These are phyloP conservation scores for Coelastrella sp. DNA, from an alignment of 139 green algal genomes.

Conservation along the genomic window DNA sequence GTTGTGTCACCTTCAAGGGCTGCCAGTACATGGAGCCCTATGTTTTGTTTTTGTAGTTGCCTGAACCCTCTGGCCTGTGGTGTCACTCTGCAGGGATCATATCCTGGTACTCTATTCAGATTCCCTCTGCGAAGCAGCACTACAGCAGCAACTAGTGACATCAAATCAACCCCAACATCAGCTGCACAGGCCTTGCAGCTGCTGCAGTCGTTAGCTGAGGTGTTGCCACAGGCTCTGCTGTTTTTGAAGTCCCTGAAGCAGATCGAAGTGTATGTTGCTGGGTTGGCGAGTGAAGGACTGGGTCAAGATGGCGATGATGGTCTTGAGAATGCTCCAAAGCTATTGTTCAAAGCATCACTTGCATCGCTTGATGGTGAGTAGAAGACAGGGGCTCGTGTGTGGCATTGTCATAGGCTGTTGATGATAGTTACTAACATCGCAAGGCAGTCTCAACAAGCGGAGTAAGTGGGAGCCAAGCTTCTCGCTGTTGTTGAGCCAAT, in stretches of 20 bases:
- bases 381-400: background rate
- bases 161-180: conserved; percentile 62
- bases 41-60: too few species aligned
- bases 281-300: too few species aligned
- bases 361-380: conserved; percentile 19
- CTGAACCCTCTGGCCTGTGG: too few species aligned
- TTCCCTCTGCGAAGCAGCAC: conserved; percentile 76
- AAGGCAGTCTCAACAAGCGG: too few species aligned
- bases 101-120: conserved; percentile 82
- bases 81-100: conserved; percentile 44
- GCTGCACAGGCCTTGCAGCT: conserved; percentile 30
- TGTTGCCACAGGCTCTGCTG: conserved; percentile 73
- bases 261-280: conserved; percentile 61
- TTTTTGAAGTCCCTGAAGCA: conserved; percentile 80
- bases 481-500: too few species aligned
- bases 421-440: too few species aligned
- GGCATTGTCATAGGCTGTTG: too few species aligned
- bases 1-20: too few species aligned
- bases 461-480: too few species aligned
- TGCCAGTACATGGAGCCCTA: too few species aligned
- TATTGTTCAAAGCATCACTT: conserved; percentile 43
- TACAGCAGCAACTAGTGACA: conserved; percentile 71
- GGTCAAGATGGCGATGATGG: background rate
- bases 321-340: background rate
- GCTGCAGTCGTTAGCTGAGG: conserved; percentile 14